These are phyloP conservation scores for Akanthomyces lecanii DNA, from an alignment of 2,329 filamentous ascomycete species.

Conservation along the genomic window DNA sequence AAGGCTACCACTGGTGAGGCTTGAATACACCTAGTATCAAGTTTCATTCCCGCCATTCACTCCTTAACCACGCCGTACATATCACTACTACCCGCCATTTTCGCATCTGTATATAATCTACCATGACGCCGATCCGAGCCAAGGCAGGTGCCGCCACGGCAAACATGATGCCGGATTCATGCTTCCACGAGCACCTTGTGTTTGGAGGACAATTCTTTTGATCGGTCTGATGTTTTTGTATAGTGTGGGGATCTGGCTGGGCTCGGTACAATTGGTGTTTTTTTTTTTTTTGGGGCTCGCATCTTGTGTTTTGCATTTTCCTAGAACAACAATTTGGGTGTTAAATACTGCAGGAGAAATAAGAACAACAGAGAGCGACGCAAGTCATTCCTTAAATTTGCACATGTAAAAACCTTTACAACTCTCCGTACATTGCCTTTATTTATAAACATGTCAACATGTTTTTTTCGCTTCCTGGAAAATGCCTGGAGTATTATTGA, in stretches of 20 bases:
- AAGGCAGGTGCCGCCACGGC: background rate
- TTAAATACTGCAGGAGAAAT: background rate
- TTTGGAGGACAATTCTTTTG: background rate
- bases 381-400: background rate
- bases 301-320: background rate
- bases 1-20: conserved; percentile 9
- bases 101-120: background rate
- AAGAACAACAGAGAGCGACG: background rate
- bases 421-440: background rate
- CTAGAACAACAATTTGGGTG: background rate
- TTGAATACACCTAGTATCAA: background rate
- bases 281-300: background rate
- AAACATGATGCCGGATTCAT: background rate
- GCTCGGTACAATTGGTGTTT: background rate
- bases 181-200: too few species aligned
- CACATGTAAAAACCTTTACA: background rate
- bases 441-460: background rate
- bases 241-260: background rate
- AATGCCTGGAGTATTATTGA: too few species aligned
- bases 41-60: background rate
- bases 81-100: background rate
- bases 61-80: conserved; percentile 6
- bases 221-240: background rate
- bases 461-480: too few species aligned
- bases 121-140: background rate